Percentiles rank a stretch among this genome's conserved stretches.
Conservation (phyloP, 2,329 filamentous ascomycete species). For the Xylariaceae sp. region DNA sequence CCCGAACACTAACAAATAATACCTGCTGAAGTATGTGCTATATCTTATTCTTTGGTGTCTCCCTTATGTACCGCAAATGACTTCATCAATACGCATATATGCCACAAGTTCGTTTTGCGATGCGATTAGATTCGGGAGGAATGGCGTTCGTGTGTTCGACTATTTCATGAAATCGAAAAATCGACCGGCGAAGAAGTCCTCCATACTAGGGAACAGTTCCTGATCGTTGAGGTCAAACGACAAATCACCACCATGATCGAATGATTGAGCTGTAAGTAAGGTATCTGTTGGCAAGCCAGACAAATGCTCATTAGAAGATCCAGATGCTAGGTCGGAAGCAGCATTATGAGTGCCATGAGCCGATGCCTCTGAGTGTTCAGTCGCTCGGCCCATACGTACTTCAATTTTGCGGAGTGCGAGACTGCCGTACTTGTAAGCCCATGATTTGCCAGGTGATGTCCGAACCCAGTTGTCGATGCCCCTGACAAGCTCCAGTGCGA, state of each 20-base stretch:
- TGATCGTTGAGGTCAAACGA: slow-evolving; percentile 24
- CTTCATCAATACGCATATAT: background rate
- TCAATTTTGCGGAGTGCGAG: slow-evolving; percentile 26
- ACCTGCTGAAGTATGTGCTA: too few relatives aligned
- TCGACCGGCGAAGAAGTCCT: slow-evolving; percentile 33
- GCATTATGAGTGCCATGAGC: too few relatives aligned
- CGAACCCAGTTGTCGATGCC: slow-evolving; percentile 30
- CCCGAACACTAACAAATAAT: too few relatives aligned
- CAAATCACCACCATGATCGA: slow-evolving; percentile 13
- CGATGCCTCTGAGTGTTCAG: too few relatives aligned
- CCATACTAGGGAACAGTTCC: slow-evolving; percentile 32
- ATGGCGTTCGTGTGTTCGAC: background rate
- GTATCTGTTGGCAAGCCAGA: slow-evolving; percentile 7
- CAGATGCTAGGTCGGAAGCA: too few relatives aligned
- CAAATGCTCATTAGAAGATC: background rate
- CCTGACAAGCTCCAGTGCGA: slow-evolving; percentile 28
- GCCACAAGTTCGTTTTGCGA: background rate
- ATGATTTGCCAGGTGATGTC: slow-evolving; percentile 30
- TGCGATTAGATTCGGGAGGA: background rate
- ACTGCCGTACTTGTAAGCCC: slow-evolving; percentile 31
- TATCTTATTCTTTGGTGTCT: too few relatives aligned
- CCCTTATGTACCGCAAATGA: too few relatives aligned
- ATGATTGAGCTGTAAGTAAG: slow-evolving; percentile 11
- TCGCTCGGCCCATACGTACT: too few relatives aligned
- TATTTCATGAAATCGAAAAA: slow-evolving; percentile 31